These are phyloP conservation scores for Phaffia tasmanica DNA, from an alignment of 768 basidiomycete species.

Conservation along the genomic window DNA sequence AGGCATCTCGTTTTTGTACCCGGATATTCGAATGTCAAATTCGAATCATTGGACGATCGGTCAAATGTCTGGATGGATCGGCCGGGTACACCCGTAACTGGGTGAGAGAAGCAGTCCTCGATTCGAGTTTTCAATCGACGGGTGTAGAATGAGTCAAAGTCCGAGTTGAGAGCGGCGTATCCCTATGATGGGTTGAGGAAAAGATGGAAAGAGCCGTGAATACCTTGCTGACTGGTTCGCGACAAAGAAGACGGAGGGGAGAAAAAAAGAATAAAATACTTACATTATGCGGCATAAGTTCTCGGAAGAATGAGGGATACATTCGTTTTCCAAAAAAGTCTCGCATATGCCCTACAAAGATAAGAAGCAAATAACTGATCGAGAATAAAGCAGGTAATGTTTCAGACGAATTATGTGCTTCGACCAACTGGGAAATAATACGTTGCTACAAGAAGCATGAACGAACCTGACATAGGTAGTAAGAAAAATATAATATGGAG, in stretches of 20 bases:
- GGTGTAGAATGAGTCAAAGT: constrained; percentile 99
- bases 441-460: no score
- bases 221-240: background rate
- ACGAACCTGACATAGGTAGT: constrained; percentile 61
- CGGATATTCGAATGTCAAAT: constrained; percentile 62
- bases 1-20: constrained; percentile 72
- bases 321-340: constrained; percentile 91
- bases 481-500: constrained; percentile 82
- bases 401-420: no score
- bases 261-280: constrained; percentile 37
- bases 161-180: constrained; percentile 90
- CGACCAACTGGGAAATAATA: no score
- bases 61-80: constrained; percentile 80
- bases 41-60: constrained; percentile 70
- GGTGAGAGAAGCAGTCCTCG: constrained; percentile 89
- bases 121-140: constrained; percentile 86
- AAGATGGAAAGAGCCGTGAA: background rate
- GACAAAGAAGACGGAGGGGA: constrained; percentile 27
- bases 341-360: constrained; percentile 78
- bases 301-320: constrained; percentile 55
- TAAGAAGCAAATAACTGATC: constrained; percentile 73
- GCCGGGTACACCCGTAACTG: constrained; percentile 87
- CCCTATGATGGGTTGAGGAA: constrained; percentile 47
- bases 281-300: constrained; percentile 74
- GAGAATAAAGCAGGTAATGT: no score